Base-by-base conservation (phyloP, 345 rosid genomes). In the Adansonia digitata region DNA sequence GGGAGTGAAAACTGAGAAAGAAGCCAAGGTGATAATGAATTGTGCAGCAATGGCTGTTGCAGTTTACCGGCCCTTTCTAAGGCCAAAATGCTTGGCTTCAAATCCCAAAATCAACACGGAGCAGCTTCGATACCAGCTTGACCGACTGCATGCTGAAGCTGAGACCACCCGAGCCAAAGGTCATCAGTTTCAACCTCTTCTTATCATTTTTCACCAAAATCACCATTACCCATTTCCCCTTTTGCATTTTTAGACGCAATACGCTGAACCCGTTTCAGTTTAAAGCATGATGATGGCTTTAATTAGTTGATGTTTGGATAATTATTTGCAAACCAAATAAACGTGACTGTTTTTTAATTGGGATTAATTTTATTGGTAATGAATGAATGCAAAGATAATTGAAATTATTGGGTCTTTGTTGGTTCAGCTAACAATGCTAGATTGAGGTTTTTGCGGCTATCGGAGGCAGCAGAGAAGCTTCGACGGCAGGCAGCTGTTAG, bases 391-490 rank as follows among this genome's bases (percentile, higher is more conserved):
- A 14, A 46, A 8, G 10, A 17, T 27, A 46, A 35, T 71, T 49
- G 5, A 37, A 51, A 24, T 5, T 71, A 15, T 15, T 12, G 61
- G 56, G 24, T 22, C 72, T 56, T 73, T 73, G 42, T 74, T 78
- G 15, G 31, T 83, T 65, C 83, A 92, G 98, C 91, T 60, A 90
- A 80, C 75, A 86, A 84, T 85, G 88, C 91, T 1, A 89, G 98
- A 80, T 65, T 83, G 82, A 86, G 97, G 77, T 88, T 94, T 74
- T n/a, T 94, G 87, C 86, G 98, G 52, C 78, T 92, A 73, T 88
- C 94, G 0, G 92, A 92, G 81, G 94, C 92, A 3, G 98, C 92
- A 17, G 94, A 94, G 87, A 94, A 90, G 82, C 90, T 92, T 66
- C 86, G 82, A 61, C 85, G 82, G 15, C 92, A 88, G 86, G 98